Evolutionary conservation across 306 rosid genomes (phyloP).

Genomic region (Macrotyloma uniflorum): DNA sequence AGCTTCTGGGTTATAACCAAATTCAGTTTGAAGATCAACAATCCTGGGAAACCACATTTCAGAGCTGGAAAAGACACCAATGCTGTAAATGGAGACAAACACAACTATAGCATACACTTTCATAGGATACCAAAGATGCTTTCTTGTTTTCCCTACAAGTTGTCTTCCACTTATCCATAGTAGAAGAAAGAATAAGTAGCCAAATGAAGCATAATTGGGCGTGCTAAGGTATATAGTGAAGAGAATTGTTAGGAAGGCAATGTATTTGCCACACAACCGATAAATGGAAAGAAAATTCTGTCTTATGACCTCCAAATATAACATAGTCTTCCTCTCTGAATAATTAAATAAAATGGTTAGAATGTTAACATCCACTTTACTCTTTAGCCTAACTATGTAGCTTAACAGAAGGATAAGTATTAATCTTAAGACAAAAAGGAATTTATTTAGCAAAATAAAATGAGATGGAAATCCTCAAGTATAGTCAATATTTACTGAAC

Average conservation of each 20-base stretch:
- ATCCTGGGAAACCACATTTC: conserved; percentile 59
- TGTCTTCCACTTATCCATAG: conserved; percentile 92
- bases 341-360: conserved; percentile 42
- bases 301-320: conserved; percentile 71
- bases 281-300: conserved; percentile 75
- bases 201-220: conserved; percentile 84
- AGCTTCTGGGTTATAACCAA: conserved; percentile 72
- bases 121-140: conserved; percentile 86
- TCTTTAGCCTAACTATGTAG: conserved; percentile 25
- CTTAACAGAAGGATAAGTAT: conserved; percentile 11
- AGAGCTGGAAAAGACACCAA: conserved; percentile 71
- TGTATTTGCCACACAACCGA: conserved; percentile 84
- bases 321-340: conserved; percentile 72
- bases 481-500: conserved; percentile 28
- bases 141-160: conserved; percentile 68
- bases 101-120: conserved; percentile 78
- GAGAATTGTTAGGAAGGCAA: conserved; percentile 82
- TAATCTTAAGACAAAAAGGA: conserved; percentile 18
- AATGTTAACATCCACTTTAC: conserved; percentile 9
- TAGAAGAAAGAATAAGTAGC: conserved; percentile 83
- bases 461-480: conserved; percentile 25
- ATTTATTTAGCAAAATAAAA: conserved; percentile 29
- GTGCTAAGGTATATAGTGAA: conserved; percentile 73
- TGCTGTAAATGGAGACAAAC: conserved; percentile 70
- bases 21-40: conserved; percentile 62